phyloP scores from a whole-genome alignment of 176 grass and related monocot species.

The maize (Zea mays) region Zm-B73-REFERENCE-NAM-5.0 NC_050100.1:176328501-176329000 shows the following conservation, averaged over 20 bases:
- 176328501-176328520: too few relatives aligned
- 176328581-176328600: constrained; percentile 7
- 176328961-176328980: too few relatives aligned
- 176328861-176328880: constrained; percentile 27
- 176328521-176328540: too few relatives aligned
- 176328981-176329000: too few relatives aligned
- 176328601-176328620: background rate
- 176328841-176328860: constrained; percentile 3
- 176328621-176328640: background rate
- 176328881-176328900: constrained; percentile 20
- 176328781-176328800: background rate
- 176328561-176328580: constrained; percentile 8
- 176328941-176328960: too few relatives aligned
- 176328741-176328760: too few relatives aligned
- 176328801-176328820: constrained; percentile 18
- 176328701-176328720: background rate
- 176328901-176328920: too few relatives aligned
- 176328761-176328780: constrained; percentile 21
- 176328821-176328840: background rate
- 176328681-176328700: background rate
- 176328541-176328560: too few relatives aligned
- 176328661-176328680: too few relatives aligned
- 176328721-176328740: background rate
- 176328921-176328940: too few relatives aligned
- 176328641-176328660: background rate